Evolutionary conservation across 2,329 filamentous ascomycete genomes (phyloP), one percentile per base, ranked within the genome.

Genomic region (Diaporthe sp.): DNA sequence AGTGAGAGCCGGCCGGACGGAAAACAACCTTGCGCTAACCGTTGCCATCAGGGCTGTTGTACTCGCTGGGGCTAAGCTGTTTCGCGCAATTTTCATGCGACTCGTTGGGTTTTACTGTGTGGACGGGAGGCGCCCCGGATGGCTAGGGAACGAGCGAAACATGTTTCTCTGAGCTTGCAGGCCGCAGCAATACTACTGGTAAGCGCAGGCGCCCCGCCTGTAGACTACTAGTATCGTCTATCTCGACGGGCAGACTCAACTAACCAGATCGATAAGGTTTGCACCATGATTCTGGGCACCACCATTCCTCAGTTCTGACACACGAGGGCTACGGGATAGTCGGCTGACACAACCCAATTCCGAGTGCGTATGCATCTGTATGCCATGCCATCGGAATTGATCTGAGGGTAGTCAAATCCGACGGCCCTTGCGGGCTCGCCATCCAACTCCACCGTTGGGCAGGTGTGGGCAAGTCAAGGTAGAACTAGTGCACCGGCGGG

Each of bases 41-140:
- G 42, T 65, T 49, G 42, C 25, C 61, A 28, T 25, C 61, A 25
- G 61, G 25, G 22, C 61, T 53, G 62, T 37, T 19, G 46, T 37
- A n/a, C 46, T 39, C 46, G 65, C 46, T 4, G 62, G 65, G 46
- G 49, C 65, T 68, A 68, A 39, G 46, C 65, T 68, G 65, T 68
- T 68, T 68, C 65, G 46, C 65, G 65, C 46, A 68, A 2, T 39
- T 53, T 39, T 53, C 34, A 68, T 68, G 65, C 65, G 46, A 53
- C 31, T 68, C 46, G 46, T 28, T 37, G 31, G 46, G 65, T 53
- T 53, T 53, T 68, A 53, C 61, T 17, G 31, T n/a, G 6, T 34
- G 15, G 46, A 39, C 46, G 31, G 65, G 31, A 37, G 31, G 28
- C 25, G 44, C 22, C 62, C 62, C 62, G 44, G 42, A 25, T 68